phyloP scores from a whole-genome alignment of 2,329 filamentous ascomycete species.

The Aschersonia sp. region DNA sequence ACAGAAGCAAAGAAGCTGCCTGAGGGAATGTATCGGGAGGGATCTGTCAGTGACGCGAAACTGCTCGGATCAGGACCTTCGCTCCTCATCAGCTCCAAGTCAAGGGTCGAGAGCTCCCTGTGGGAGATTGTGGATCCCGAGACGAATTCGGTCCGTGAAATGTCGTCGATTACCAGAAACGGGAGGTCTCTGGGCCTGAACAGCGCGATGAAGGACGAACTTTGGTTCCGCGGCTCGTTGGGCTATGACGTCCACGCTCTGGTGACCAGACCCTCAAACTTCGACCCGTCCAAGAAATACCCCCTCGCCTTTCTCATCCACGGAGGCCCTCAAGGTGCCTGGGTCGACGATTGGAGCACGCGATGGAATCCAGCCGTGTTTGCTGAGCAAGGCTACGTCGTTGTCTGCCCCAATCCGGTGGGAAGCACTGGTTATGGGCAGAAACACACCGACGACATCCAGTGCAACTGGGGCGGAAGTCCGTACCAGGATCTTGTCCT shows the following conservation, averaged over 20 bases:
- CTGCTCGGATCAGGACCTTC: constrained; percentile 30
- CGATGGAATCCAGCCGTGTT: constrained; percentile 80
- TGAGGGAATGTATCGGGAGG: constrained; percentile 32
- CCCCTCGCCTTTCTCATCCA: constrained; percentile 70
- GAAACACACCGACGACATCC: constrained; percentile 60
- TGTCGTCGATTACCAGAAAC: constrained; percentile 51
- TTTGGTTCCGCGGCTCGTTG: constrained; percentile 54
- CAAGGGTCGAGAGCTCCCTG: constrained; percentile 56
- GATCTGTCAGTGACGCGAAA: constrained; percentile 37
- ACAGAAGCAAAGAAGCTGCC: constrained; percentile 32
- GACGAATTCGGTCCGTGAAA: constrained; percentile 18
- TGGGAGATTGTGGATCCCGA: constrained; percentile 45
- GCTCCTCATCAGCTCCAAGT: constrained; percentile 53
- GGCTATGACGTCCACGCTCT: constrained; percentile 55
- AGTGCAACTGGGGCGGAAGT: constrained; percentile 67
- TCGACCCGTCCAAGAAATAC: constrained; percentile 57
- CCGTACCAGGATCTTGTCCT: constrained; percentile 74
- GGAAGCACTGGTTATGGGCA: constrained; percentile 76
- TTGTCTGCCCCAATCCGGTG: constrained; percentile 69
- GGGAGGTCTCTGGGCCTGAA: constrained; percentile 55
- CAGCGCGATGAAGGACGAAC: constrained; percentile 46
- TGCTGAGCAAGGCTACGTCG: constrained; percentile 77
- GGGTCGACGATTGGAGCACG: constrained; percentile 63
- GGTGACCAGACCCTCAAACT: constrained; percentile 49
- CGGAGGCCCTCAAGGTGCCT: constrained; percentile 67